phyloP scores from a whole-genome alignment of 2,329 filamentous ascomycete genomes.

The Didymella arachidicola region DNA sequence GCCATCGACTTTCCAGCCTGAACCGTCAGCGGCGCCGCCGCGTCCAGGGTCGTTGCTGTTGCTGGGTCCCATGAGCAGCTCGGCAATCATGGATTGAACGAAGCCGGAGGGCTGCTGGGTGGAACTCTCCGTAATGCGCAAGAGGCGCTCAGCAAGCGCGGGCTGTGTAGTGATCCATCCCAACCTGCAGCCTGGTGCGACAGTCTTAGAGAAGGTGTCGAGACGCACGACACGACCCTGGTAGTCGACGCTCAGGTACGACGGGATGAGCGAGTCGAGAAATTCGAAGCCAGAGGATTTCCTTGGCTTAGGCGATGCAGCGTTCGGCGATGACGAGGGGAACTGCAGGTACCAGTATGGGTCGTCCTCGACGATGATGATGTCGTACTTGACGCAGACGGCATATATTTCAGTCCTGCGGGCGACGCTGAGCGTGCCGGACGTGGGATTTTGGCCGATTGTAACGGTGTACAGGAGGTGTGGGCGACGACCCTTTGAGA shows the following conservation, averaged over 20 bases:
- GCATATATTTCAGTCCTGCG: constrained; percentile 81
- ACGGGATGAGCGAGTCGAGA: constrained; percentile 82
- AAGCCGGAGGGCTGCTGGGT: constrained; percentile 91
- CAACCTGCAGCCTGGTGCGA: constrained; percentile 86
- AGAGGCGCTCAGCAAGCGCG: constrained; percentile 74
- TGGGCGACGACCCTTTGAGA: constrained; percentile 74
- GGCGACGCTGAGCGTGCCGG: constrained; percentile 74
- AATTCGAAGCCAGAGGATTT: constrained; percentile 74
- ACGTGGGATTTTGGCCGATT: constrained; percentile 91
- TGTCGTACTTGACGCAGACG: constrained; percentile 81
- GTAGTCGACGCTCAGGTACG: constrained; percentile 80
- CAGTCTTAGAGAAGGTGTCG: constrained; percentile 93
- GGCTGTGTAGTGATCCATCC: constrained; percentile 92
- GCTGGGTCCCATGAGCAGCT: constrained; percentile 77
- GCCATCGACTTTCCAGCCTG: constrained; percentile 80
- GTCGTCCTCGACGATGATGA: constrained; percentile 92
- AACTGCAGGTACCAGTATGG: constrained; percentile 96
- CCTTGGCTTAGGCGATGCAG: constrained; percentile 50
- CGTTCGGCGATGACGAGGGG: constrained; percentile 68
- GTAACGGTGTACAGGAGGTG: constrained; percentile 90
- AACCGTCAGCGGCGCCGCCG: constrained; percentile 59
- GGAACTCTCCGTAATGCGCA: constrained; percentile 75
- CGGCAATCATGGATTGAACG: constrained; percentile 81
- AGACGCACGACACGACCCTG: constrained; percentile 88
- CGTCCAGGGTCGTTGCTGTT: constrained; percentile 58